Conservation (phyloP, 768 basidiomycete species). For the Holtermannia corniformis region DNA sequence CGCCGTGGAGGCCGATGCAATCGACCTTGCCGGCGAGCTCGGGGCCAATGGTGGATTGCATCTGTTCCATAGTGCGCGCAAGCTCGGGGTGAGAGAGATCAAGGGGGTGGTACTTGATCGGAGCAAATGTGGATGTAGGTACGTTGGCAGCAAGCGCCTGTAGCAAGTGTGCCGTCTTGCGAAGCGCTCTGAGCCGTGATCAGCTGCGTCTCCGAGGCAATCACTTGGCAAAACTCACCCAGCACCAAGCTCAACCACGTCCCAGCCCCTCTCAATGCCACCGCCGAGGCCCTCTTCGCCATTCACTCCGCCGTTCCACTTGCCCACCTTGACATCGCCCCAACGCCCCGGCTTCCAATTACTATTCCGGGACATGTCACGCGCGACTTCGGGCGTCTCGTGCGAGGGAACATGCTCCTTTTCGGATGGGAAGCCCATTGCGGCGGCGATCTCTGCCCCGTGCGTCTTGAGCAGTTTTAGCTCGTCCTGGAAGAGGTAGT, state of each 20-base stretch:
- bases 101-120: constrained; percentile 79
- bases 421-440: constrained; percentile 56
- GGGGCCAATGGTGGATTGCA: constrained; percentile 52
- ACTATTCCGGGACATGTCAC: not conserved
- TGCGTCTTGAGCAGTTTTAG: constrained; percentile 68
- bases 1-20: constrained; percentile 78
- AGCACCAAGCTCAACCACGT: constrained; percentile 83
- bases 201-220: too few relatives aligned
- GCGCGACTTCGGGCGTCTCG: constrained; percentile 12
- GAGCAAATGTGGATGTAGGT: constrained; percentile 41
- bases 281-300: constrained; percentile 36
- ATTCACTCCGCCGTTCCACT: constrained; percentile 45
- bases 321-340: constrained; percentile 45
- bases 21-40: constrained; percentile 61
- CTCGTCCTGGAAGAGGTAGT: constrained; percentile 85
- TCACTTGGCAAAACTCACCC: constrained; percentile 55
- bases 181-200: constrained; percentile 53
- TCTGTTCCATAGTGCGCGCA: constrained; percentile 61
- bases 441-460: constrained; percentile 61
- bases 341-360: constrained; percentile 33
- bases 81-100: constrained; percentile 85
- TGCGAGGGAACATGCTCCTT: constrained; percentile 17
- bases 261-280: constrained; percentile 28
- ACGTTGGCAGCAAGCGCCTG: constrained; percentile 52
- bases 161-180: constrained; percentile 81